Percentiles rank a stretch among this genome's conserved stretches.
Evolutionary conservation across 345 rosid species (phyloP).

Genomic region (Eucalyptus cloeziana): DNA sequence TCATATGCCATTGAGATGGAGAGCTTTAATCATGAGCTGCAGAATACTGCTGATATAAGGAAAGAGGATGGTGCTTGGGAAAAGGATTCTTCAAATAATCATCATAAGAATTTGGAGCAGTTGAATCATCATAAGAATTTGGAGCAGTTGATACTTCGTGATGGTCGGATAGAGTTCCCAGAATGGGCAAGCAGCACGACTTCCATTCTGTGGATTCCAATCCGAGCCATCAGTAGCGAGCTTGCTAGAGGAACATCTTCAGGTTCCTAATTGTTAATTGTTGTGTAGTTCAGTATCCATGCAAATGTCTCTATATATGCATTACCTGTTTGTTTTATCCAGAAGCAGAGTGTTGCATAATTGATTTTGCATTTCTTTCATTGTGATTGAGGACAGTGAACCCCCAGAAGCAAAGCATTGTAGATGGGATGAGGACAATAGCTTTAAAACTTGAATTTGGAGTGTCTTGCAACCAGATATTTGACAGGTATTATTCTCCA

Average conservation of each 20-base stretch:
- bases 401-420: slow-evolving; percentile 60
- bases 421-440: slow-evolving; percentile 96
- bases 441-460: slow-evolving; percentile 97
- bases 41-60: slow-evolving; percentile 5
- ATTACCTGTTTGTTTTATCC: not conserved
- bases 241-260: slow-evolving; percentile 86
- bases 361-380: not conserved
- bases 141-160: slow-evolving; percentile 43
- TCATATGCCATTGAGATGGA: slow-evolving; percentile 82
- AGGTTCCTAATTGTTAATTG: slow-evolving; percentile 33
- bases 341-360: not conserved
- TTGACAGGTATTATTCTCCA: slow-evolving; percentile 52
- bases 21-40: slow-evolving; percentile 20
- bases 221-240: slow-evolving; percentile 60
- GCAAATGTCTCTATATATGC: not conserved
- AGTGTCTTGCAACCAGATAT: slow-evolving; percentile 73
- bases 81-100: slow-evolving; percentile 17
- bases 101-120: slow-evolving; percentile 37
- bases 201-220: slow-evolving; percentile 88
- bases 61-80: slow-evolving; percentile 9
- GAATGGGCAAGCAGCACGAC: slow-evolving; percentile 76
- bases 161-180: slow-evolving; percentile 67
- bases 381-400: slow-evolving; percentile 30
- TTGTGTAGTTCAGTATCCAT: not conserved
- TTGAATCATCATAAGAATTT: slow-evolving; percentile 31